Evolutionary conservation across 2,329 filamentous ascomycete genomes (phyloP), one percentile per base, ranked within the genome.

Genomic region (Tolypocladium capitatum): DNA sequence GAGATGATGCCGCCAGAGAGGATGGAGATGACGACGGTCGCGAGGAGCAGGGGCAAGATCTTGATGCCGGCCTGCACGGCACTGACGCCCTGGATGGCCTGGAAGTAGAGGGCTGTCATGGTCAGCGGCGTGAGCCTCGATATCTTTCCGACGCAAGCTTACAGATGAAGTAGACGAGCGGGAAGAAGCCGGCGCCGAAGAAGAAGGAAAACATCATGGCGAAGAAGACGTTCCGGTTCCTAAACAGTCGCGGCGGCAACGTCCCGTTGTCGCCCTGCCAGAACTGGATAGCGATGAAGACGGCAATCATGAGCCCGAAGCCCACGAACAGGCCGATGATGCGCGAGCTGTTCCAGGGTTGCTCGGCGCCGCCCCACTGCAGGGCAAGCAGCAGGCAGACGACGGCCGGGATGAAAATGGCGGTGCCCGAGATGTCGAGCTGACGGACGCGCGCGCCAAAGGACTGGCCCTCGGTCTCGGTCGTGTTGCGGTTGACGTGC

Each of bases 31-130:
- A 78, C 47, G 21, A 76, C 71, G 13, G 69, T 66, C n/a, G 71
- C 63, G 16, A 78, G 68, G 13, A 78, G 64, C 28, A 76, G 64
- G 1, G 75, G 74, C 3, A 79, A 65, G 30, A 75, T 68, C 55
- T 75, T 75, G 57, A 78, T 71, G 47, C 75, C 75, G 6, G 75
- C 72, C 48, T 74, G 59, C 40, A 75, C 71, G 45, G 75, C 72
- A n/a, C 60, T 66, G 50, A 71, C 71, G 46, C 70, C 72, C 52
- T 75, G 68, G 48, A 78, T 71, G 28, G 72, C 71, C 52, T 78
- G 74, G 63, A 75, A 76, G 57, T 73, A 75, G 18, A 75, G 62
- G 3, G 73, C 70, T 71, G 35, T n/a, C 11, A 10, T 7, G 5
- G 38, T 33, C 24, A 46, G 48, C 61, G 49, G 24, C 24, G n/a